phyloP scores from a whole-genome alignment of 345 rosid genomes.

The Gossypium thurberi region DNA sequence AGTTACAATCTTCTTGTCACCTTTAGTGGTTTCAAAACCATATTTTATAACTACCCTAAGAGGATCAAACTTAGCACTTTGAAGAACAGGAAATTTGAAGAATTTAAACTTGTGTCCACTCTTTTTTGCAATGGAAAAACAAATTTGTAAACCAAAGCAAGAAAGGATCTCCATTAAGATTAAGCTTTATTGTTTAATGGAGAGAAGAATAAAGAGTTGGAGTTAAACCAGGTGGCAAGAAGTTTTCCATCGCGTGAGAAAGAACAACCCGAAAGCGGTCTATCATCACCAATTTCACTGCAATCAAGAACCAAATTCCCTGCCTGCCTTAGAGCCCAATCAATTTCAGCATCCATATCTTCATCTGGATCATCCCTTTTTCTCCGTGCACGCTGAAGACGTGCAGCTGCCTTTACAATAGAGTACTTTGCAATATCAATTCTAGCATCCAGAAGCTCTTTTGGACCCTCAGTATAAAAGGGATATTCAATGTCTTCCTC shows the following conservation, averaged over 20 bases:
- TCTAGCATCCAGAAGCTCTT: slow-evolving; percentile 65
- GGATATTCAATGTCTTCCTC: slow-evolving; percentile 78
- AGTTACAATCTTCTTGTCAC: slow-evolving; percentile 4
- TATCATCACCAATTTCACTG: slow-evolving; percentile 83
- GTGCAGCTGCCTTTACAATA: slow-evolving; percentile 52
- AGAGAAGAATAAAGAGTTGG: neutral
- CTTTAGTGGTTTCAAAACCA: slow-evolving; percentile 3
- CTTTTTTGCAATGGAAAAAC: neutral
- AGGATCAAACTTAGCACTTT: slow-evolving; percentile 3
- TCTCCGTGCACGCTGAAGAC: slow-evolving; percentile 63
- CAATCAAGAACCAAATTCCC: slow-evolving; percentile 64
- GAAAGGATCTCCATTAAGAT: neutral
- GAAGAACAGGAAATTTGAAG: neutral
- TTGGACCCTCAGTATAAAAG: slow-evolving; percentile 78
- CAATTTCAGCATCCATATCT: slow-evolving; percentile 76
- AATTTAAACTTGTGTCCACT: neutral
- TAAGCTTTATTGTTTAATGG: neutral
- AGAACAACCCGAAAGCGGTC: slow-evolving; percentile 91
- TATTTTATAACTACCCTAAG: neutral
- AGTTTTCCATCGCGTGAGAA: slow-evolving; percentile 71
- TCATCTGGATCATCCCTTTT: slow-evolving; percentile 92
- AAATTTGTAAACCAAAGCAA: neutral
- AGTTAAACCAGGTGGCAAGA: slow-evolving; percentile 78
- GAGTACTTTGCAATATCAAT: slow-evolving; percentile 71
- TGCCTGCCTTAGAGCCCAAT: slow-evolving; percentile 64